Evolutionary conservation across 2,329 filamentous ascomycete genomes (phyloP).

Genomic region (Aspergillus niger): DNA sequence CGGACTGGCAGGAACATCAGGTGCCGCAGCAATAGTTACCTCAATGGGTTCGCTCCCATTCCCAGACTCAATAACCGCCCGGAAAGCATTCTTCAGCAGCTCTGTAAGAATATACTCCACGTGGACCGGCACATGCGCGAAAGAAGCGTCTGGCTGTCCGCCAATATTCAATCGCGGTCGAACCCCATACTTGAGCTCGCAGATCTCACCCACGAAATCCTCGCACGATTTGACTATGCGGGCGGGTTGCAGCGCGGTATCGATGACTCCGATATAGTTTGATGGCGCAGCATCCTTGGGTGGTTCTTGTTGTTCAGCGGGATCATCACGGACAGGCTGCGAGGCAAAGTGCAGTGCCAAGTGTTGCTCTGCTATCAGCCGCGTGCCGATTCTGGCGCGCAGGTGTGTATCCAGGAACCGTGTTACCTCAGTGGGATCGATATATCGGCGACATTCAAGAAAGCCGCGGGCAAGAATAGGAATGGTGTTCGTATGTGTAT

Average conservation of each 20-base stretch:
- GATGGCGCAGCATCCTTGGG: conserved; percentile 34
- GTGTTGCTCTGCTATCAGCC: conserved; percentile 94
- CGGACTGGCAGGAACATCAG: conserved; percentile 48
- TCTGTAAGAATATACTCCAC: conserved; percentile 97
- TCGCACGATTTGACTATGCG: conserved; percentile 81
- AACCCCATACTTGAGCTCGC: conserved; percentile 91
- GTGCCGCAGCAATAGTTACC: conserved; percentile 80
- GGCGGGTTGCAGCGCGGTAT: conserved; percentile 82
- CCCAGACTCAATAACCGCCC: conserved; percentile 85
- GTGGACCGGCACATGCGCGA: conserved; percentile 93
- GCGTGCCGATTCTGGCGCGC: conserved; percentile 87
- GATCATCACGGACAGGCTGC: conserved; percentile 67
- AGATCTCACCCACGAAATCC: conserved; percentile 90
- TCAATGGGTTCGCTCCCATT: conserved; percentile 79
- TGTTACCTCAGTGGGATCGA: conserved; percentile 79
- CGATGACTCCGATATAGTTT: conserved; percentile 91
- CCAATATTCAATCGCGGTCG: conserved; percentile 78
- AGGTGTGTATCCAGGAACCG: conserved; percentile 91
- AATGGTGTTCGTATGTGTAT: conserved; percentile 93
- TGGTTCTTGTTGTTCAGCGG: not conserved
- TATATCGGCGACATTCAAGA: conserved; percentile 89
- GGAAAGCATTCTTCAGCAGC: conserved; percentile 93
- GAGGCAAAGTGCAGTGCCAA: conserved; percentile 80
- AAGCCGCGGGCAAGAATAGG: conserved; percentile 89
- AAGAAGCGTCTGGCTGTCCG: conserved; percentile 82